A percentile compares a stretch with the other conserved stretches of the same genome.
phyloP scores from a whole-genome alignment of 106 monocot genomes.

The Dendrobium nobile region DNA sequence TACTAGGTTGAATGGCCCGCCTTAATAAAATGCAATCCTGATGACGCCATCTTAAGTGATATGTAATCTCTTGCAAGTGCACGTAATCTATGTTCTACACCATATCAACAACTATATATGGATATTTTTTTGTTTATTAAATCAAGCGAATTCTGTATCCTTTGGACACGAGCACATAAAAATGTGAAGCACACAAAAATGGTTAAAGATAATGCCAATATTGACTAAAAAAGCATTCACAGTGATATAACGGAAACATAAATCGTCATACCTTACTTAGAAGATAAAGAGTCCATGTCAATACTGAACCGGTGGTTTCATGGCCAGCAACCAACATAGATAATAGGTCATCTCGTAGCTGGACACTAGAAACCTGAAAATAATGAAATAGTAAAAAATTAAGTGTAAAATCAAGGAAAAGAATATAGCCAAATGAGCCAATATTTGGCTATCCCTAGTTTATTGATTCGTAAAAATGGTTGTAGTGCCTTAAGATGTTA shows the following conservation, averaged over 20 bases:
- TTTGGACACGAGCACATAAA: too few relatives aligned
- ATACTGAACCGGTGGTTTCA: constrained; percentile 94
- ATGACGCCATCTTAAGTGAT: too few relatives aligned
- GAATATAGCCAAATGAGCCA: neutral
- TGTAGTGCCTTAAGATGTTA: neutral
- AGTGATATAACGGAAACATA: neutral
- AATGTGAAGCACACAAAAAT: too few relatives aligned
- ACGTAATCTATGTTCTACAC: too few relatives aligned
- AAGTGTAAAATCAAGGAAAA: neutral
- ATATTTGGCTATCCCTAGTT: neutral
- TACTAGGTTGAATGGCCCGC: too few relatives aligned
- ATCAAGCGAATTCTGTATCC: too few relatives aligned
- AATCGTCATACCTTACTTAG: constrained; percentile 71
- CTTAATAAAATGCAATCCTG: too few relatives aligned
- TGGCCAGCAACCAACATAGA: constrained; percentile 99
- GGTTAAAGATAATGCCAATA: too few relatives aligned
- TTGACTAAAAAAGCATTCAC: neutral
- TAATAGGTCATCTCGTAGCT: constrained; percentile 84
- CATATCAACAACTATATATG: too few relatives aligned
- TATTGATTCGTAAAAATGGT: neutral
- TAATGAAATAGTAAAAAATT: neutral
- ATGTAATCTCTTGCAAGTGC: too few relatives aligned
- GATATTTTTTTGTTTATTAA: too few relatives aligned
- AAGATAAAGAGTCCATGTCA: constrained; percentile 97
- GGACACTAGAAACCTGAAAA: constrained; percentile 81